phyloP scores from a whole-genome alignment of 129 eudicot genomes.

The Sambucus nigra region DNA sequence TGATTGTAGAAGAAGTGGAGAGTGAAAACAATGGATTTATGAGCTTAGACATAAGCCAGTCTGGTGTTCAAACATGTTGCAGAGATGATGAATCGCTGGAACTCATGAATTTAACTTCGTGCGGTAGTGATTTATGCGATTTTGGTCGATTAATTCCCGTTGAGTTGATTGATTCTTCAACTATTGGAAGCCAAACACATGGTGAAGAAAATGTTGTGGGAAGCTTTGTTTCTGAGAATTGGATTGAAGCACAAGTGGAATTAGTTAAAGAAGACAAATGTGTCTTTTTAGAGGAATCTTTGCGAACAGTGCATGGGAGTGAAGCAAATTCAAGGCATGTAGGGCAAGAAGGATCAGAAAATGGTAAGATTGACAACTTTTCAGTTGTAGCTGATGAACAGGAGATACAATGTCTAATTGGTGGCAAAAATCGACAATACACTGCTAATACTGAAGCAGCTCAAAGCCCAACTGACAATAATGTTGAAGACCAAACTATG shows the following conservation, averaged over 20 bases:
- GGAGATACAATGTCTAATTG: background rate
- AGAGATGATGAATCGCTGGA: slow-evolving; percentile 10
- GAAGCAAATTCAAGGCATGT: slow-evolving; percentile 11
- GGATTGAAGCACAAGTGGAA: background rate
- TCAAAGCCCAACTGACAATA: too few species aligned
- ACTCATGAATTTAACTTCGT: background rate
- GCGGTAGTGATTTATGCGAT: slow-evolving; percentile 2
- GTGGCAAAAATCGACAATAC: too few species aligned
- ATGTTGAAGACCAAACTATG: too few species aligned
- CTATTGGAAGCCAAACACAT: slow-evolving; percentile 19
- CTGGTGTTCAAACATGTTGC: background rate
- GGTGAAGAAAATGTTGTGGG: slow-evolving; percentile 9
- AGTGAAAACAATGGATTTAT: background rate
- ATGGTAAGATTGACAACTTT: background rate
- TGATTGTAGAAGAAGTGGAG: background rate
- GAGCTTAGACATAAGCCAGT: too few species aligned
- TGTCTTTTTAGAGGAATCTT: too few species aligned
- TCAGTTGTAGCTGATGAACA: background rate
- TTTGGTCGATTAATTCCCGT: slow-evolving; percentile 28
- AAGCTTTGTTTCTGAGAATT: background rate
- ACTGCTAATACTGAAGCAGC: too few species aligned
- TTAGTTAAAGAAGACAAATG: background rate
- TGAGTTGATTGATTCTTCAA: slow-evolving; percentile 30
- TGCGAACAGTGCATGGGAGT: slow-evolving; percentile 3
- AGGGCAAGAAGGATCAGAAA: background rate